Evolutionary conservation across 2,329 filamentous ascomycete genomes (phyloP), one percentile per base, ranked within the genome.

Genomic region (Talaromyces sp.): DNA sequence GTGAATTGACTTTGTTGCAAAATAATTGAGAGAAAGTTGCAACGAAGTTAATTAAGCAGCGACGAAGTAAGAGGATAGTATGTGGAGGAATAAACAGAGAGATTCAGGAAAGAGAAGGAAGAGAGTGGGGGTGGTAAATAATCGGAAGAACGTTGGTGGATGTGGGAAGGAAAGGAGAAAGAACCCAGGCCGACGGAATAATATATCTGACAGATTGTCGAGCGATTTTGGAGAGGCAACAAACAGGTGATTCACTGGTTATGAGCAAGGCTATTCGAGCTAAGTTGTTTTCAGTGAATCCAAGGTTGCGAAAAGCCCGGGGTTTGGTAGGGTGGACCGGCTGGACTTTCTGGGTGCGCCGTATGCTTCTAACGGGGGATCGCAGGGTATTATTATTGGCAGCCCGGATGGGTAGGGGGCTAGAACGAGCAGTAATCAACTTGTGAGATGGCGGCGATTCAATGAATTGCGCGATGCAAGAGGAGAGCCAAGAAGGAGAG

Each of bases 321-420:
- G 56, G 56, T 59, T 33, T 59, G 56, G 56, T 59, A 59, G 35
- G 50, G 56, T 58, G 50, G 48, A 54, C 43, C 50, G 31, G 33
- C 50, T 47, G 50, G 56, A 58, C 50, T 63, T 52, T 62, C 50
- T 47, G 47, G 50, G 16, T 52, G 48, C 48, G 48, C 24, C 48
- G 48, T 52, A 33, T 52, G 27, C 27, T 39, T 59, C 37, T 43
- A 59, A 22, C 37, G 60, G 47, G 39, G 37, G 27, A 45, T 19
- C 50, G 31, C 31, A 56, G 31, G 31, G 33, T 56, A 37, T 19
- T 54, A 24, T 47, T 35, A 35, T 54, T 59, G 27, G 61, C 24
- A 37, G 43, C 31, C 19, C 59, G 59, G 31, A 39, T 24, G 47
- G 31, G 39, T 19, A 50, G 54, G 50, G 35, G 61, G 37, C 48